Evolutionary conservation across 176 grass and related monocot species (phyloP).

Genomic region (Rhynchospora pubera): DNA sequence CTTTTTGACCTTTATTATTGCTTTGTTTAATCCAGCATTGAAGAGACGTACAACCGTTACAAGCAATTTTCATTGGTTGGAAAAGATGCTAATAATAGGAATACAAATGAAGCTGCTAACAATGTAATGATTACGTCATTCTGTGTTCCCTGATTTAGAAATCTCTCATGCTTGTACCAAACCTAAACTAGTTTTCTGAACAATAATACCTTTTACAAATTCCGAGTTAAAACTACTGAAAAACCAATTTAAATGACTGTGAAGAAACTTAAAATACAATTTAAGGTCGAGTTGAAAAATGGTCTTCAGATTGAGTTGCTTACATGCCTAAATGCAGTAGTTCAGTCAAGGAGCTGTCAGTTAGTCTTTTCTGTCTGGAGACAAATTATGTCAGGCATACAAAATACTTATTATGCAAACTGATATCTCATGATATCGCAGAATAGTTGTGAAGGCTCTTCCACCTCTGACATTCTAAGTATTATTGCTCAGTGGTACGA

Average conservation of each 20-base stretch:
- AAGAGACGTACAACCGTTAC: neutral
- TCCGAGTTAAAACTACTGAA: neutral
- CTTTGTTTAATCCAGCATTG: neutral
- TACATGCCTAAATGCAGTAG: neutral
- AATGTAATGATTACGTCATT: neutral
- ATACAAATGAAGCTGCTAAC: neutral
- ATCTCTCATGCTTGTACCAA: neutral
- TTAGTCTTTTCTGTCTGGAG: neutral
- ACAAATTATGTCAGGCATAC: neutral
- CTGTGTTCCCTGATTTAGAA: neutral
- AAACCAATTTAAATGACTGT: neutral
- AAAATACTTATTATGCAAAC: neutral
- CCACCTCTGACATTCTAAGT: neutral
- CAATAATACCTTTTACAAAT: neutral
- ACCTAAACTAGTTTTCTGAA: neutral
- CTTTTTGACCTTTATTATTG: neutral
- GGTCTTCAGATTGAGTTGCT: neutral
- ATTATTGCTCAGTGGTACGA: conserved; percentile 6
- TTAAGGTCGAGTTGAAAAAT: neutral
- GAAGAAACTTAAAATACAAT: neutral
- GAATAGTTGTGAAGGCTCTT: conserved; percentile 6
- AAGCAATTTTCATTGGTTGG: neutral
- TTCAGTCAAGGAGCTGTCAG: neutral
- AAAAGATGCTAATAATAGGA: conserved; percentile 1
- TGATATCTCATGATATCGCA: conserved; percentile 10